Conservation (phyloP, 2,329 filamentous ascomycete species). For the Claviceps spartinae region DNA sequence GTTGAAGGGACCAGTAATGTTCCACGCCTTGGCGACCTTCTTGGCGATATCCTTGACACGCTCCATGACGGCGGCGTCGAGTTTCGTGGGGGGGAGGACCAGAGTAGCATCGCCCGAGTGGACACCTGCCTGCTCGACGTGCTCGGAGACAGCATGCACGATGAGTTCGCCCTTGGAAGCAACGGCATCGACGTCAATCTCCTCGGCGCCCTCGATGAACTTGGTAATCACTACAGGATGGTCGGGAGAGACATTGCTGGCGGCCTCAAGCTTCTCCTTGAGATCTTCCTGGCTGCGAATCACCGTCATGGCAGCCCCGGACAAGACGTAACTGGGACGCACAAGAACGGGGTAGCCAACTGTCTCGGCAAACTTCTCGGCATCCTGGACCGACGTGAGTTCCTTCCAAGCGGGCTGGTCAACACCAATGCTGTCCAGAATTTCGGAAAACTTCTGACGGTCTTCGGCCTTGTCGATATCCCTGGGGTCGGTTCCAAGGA, state of each 20-base stretch:
- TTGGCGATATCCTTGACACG: constrained; percentile 90
- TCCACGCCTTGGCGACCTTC: constrained; percentile 95
- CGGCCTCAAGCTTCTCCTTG: constrained; percentile 87
- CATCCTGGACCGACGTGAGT: constrained; percentile 75
- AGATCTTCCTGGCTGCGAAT: constrained; percentile 80
- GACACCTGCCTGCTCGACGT: constrained; percentile 93
- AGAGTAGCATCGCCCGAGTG: constrained; percentile 96
- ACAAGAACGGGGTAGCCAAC: constrained; percentile 93
- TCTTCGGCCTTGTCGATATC: constrained; percentile 98
- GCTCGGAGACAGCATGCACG: constrained; percentile 85
- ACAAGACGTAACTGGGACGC: constrained; percentile 88
- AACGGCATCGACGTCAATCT: constrained; percentile 94
- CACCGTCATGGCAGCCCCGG: constrained; percentile 96
- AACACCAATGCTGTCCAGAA: constrained; percentile 89
- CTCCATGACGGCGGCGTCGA: constrained; percentile 64
- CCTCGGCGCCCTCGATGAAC: constrained; percentile 92
- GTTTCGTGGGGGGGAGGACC: constrained; percentile 71
- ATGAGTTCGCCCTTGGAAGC: constrained; percentile 75
- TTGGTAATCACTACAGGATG: constrained; percentile 97
- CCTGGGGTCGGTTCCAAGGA: constrained; percentile 82
- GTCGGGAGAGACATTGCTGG: constrained; percentile 81
- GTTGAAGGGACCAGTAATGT: constrained; percentile 96
- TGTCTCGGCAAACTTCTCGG: constrained; percentile 70
- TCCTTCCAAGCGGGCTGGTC: constrained; percentile 98
- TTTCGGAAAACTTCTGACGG: constrained; percentile 95